Percentiles rank a stretch among this genome's conserved stretches.
Conservation (phyloP, 148 eudicot genomes). For the Cornus florida region DNA sequence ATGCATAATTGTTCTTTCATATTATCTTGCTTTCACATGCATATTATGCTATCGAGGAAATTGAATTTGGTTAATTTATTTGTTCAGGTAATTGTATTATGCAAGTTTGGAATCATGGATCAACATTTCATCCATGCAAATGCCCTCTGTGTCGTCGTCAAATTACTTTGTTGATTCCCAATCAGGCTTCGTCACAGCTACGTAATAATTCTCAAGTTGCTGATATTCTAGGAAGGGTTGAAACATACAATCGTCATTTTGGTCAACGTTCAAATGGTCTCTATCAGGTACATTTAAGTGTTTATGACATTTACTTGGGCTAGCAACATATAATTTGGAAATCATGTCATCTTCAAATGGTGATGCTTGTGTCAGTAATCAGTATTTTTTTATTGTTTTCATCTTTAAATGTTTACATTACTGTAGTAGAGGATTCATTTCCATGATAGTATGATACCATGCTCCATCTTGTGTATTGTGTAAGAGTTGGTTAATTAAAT, state of each 20-base stretch:
- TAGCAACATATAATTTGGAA: not conserved
- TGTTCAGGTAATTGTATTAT: constrained; percentile 68
- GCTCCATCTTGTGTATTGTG: not conserved
- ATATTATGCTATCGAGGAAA: not conserved
- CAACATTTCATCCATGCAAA: constrained; percentile 74
- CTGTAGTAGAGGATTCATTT: not conserved
- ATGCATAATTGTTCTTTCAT: not conserved
- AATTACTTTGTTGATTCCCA: constrained; percentile 80
- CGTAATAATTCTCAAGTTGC: constrained; percentile 47
- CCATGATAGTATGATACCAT: not conserved
- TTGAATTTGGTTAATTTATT: not conserved
- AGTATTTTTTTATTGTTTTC: not conserved
- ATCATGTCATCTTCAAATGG: not conserved
- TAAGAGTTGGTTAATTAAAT: not conserved
- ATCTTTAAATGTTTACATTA: no score
- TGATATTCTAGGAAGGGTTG: constrained; percentile 52
- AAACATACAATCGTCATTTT: constrained; percentile 73
- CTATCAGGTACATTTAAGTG: constrained; percentile 51
- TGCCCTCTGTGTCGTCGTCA: constrained; percentile 90
- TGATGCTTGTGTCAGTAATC: not conserved
- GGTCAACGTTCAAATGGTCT: constrained; percentile 61
- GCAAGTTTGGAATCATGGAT: constrained; percentile 81
- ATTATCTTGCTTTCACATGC: constrained; percentile 9
- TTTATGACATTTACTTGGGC: not conserved
- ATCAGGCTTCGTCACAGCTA: constrained; percentile 51